phyloP scores from a whole-genome alignment of 345 rosid genomes.

The Gossypium stocksii region DNA sequence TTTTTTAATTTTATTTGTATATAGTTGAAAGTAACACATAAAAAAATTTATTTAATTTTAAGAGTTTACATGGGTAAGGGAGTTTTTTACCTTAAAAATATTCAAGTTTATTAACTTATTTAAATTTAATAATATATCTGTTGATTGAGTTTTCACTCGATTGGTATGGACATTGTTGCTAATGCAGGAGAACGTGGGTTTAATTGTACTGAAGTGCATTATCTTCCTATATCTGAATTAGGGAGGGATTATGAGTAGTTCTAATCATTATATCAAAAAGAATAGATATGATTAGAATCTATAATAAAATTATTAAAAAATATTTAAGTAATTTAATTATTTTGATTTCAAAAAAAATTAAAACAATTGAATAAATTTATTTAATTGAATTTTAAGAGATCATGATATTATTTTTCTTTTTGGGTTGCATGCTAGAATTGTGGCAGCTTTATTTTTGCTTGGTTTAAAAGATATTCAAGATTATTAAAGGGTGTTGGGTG shows the following conservation, averaged over 20 bases:
- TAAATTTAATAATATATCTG: too few species aligned
- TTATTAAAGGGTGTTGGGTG: slow-evolving; percentile 15
- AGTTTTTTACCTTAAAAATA: too few species aligned
- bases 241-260: too few species aligned
- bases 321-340: too few species aligned
- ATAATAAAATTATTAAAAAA: too few species aligned
- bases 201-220: rapidly evolving
- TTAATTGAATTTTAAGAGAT: too few species aligned
- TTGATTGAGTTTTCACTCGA: too few species aligned
- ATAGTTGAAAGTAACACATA: background rate
- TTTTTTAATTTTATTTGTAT: background rate
- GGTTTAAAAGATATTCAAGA: slow-evolving; percentile 24
- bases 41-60: background rate
- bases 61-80: background rate
- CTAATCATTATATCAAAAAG: rapidly evolving
- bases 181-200: rapidly evolving
- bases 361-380: too few species aligned
- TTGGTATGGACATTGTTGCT: too few species aligned
- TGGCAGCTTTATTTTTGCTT: slow-evolving; percentile 25
- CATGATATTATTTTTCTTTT: background rate
- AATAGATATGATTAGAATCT: rapidly evolving
- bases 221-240: too few species aligned
- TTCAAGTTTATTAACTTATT: too few species aligned
- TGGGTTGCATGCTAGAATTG: slow-evolving; percentile 5
- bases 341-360: too few species aligned